phyloP scores from a whole-genome alignment of 148 eudicot genomes.

The Rhododendron henanense region DNA sequence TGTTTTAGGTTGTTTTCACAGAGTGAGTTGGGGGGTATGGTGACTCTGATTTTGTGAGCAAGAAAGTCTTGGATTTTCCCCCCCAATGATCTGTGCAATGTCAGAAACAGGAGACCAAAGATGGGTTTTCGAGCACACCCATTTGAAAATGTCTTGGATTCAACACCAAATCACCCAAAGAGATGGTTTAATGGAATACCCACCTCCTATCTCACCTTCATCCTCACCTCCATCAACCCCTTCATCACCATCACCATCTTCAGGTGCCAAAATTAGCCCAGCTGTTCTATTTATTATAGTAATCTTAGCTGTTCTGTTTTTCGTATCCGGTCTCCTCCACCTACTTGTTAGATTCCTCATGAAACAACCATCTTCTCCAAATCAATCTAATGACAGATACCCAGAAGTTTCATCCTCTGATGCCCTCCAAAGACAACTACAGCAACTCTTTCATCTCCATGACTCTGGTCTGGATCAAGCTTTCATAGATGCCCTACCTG shows the following conservation, averaged over 20 bases:
- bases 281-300: conserved; percentile 49
- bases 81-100: conserved; percentile 21
- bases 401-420: conserved; percentile 33
- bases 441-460: conserved; percentile 52
- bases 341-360: conserved; percentile 42
- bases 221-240: conserved; percentile 22
- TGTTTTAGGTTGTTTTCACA: background rate
- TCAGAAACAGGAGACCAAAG: conserved; percentile 24
- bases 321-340: conserved; percentile 42
- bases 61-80: conserved; percentile 1
- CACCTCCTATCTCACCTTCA: conserved; percentile 26
- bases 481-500: conserved; percentile 57
- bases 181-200: conserved; percentile 34
- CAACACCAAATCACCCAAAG: conserved; percentile 35
- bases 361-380: conserved; percentile 26
- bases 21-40: background rate
- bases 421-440: conserved; percentile 49
- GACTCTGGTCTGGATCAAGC: conserved; percentile 64
- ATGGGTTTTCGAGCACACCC: conserved; percentile 37
- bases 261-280: conserved; percentile 42
- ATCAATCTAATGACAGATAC: conserved; percentile 18
- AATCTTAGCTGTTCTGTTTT: conserved; percentile 44
- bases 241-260: conserved; percentile 27
- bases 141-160: conserved; percentile 49
- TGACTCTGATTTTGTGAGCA: background rate